Evolutionary conservation across 768 basidiomycete species (phyloP).

Genomic region (Agaricus subrufescens): DNA sequence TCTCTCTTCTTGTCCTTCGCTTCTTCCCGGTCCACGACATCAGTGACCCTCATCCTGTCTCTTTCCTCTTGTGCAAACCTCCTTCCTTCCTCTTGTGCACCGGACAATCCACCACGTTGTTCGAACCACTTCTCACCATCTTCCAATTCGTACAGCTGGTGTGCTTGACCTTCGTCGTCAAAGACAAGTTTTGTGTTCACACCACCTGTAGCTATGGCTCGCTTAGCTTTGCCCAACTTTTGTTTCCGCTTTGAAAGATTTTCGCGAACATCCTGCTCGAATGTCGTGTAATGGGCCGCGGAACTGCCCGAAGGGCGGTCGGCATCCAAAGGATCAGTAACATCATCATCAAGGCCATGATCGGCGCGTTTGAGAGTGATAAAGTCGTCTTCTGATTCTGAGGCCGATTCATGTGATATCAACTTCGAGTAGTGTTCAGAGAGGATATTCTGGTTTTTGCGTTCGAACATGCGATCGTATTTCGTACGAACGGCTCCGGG

Average conservation of each 20-base stretch:
- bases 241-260: slow-evolving; percentile 86
- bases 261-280: slow-evolving; percentile 22
- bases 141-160: slow-evolving; percentile 80
- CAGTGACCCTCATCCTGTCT: slow-evolving; percentile 63
- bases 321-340: background rate
- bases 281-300: background rate
- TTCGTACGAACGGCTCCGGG: slow-evolving; percentile 69
- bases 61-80: slow-evolving; percentile 73
- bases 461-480: slow-evolving; percentile 97
- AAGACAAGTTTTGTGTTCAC: slow-evolving; percentile 76
- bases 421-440: slow-evolving; percentile 89
- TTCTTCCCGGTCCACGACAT: slow-evolving; percentile 74
- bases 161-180: slow-evolving; percentile 80
- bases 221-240: slow-evolving; percentile 70
- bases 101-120: slow-evolving; percentile 57
- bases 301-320: background rate
- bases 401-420: slow-evolving; percentile 59
- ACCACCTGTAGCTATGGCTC: slow-evolving; percentile 61
- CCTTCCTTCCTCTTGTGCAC: slow-evolving; percentile 60
- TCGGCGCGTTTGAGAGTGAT: slow-evolving; percentile 91
- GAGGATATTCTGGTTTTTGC: slow-evolving; percentile 90
- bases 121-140: slow-evolving; percentile 68
- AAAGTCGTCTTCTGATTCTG: slow-evolving; percentile 76
- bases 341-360: slow-evolving; percentile 54
- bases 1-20: slow-evolving; percentile 87